A percentile compares a stretch with the other conserved stretches of the same genome.
Conservation (phyloP, 495 filamentous ascomycete genomes). For the Penicillium soppii region DNA sequence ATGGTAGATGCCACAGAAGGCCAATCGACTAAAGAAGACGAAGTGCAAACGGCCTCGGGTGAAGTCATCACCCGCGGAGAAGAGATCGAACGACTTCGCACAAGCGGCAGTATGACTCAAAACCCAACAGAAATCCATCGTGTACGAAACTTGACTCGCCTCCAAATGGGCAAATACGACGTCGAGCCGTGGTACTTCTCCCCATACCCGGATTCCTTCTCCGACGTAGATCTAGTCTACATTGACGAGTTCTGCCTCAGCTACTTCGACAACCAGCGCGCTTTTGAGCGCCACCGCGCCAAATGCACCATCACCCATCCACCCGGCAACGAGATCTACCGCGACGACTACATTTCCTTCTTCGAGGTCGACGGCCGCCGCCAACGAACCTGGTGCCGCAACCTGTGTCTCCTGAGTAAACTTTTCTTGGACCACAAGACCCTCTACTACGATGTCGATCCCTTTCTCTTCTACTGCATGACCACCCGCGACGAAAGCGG, state of each 20-base stretch:
- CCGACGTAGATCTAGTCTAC: constrained; percentile 83
- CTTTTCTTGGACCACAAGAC: constrained; percentile 99
- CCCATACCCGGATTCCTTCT: constrained; percentile 86
- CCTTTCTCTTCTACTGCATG: constrained; percentile 99
- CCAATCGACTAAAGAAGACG: constrained; percentile 37
- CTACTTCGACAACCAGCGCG: constrained; percentile 78
- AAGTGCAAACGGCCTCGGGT: constrained; percentile 37
- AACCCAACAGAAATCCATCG: constrained; percentile 96
- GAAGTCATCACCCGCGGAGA: constrained; percentile 75
- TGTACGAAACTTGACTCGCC: constrained; percentile 85
- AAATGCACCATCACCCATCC: constrained; percentile 94
- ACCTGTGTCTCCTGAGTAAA: constrained; percentile 89
- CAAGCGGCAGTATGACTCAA: constrained; percentile 95
- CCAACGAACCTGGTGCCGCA: constrained; percentile 96
- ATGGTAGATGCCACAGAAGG: constrained; percentile 58
- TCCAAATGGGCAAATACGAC: constrained; percentile 91
- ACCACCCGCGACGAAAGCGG: constrained; percentile 79
- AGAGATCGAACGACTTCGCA: constrained; percentile 93
- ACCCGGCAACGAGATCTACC: constrained; percentile 97
- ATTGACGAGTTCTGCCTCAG: constrained; percentile 97
- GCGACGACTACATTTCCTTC: constrained; percentile 90
- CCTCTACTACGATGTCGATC: constrained; percentile 99
- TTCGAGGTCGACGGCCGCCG: constrained; percentile 95
- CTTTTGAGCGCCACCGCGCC: constrained; percentile 77
- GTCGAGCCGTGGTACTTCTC: constrained; percentile 99